Base-by-base conservation (phyloP, 2,329 filamentous ascomycete genomes). In the Xylaria polymorpha region DNA sequence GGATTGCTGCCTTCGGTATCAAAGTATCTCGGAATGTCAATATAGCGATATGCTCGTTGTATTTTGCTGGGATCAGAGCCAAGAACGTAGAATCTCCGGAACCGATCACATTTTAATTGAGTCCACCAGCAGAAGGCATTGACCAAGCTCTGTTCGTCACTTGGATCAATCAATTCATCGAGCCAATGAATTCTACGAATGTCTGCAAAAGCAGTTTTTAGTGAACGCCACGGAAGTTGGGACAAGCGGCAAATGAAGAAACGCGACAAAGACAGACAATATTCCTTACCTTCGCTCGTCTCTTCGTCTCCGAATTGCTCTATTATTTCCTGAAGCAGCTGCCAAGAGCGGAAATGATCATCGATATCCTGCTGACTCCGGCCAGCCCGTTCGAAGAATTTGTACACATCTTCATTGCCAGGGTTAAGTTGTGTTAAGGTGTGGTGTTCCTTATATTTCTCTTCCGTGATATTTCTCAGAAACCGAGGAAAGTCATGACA, bases 51-150 rank as follows among this genome's bases (percentile, higher is more conserved):
- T 3, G 78, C 78, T 43, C 72, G 56, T 41, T 67, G 64, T 1
- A 71, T 75, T 12, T 71, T 76, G 18, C 71, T 60, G 2, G 76
- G 46, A 71, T 74, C 70, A 0, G 87, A 87, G 3, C 88, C 88
- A 4, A 90, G 64, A 2, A 91, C 85, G 20, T 81, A 79, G 71
- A 90, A 90, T 44, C 83, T 85, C 39, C 87, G 84, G 73, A 84
- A 87, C 48, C 79, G 78, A 66, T 88, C 84, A 43, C 87, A 74
- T 37, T 84, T 83, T 64, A 77, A 68, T 39, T 82, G 79, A 0
- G 87, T 81, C 88, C 88, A 91, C 77, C 82, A 86, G 1, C 85
- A 87, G 75, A 90, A 91, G 85, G 87, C 90, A 70, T 89, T 87
- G 10, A 90, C 83, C 35, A 91, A 79, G 66, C 85, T 88, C 74